Evolutionary conservation across 345 rosid species (phyloP).

Genomic region (Sisymbrium irio): DNA sequence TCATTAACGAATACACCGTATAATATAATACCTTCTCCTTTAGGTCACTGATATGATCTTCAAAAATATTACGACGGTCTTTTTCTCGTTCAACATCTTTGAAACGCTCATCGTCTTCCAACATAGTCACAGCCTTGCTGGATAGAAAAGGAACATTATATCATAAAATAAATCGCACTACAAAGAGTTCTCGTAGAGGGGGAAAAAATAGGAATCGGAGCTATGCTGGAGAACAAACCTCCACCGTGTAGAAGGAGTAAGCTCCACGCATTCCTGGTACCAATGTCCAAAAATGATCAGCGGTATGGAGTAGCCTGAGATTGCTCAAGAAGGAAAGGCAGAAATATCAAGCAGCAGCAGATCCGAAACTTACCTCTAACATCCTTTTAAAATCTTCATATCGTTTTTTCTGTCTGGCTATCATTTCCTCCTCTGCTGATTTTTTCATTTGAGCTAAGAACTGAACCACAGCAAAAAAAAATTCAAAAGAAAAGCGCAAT

Average conservation of each 20-base stretch:
- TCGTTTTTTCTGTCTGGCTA: slow-evolving; percentile 62
- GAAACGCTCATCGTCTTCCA: slow-evolving; percentile 84
- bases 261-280: slow-evolving; percentile 65
- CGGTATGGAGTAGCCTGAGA: background rate
- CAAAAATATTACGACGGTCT: slow-evolving; percentile 85
- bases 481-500: background rate
- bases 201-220: background rate
- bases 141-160: slow-evolving; percentile 28
- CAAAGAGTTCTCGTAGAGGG: background rate
- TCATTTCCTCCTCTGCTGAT: slow-evolving; percentile 80
- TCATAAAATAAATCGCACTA: slow-evolving; percentile 14
- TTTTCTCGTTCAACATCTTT: slow-evolving; percentile 86
- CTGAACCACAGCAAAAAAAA: slow-evolving; percentile 40
- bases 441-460: slow-evolving; percentile 70
- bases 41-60: slow-evolving; percentile 65
- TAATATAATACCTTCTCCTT: slow-evolving; percentile 52
- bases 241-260: slow-evolving; percentile 80
- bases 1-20: background rate
- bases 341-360: slow-evolving; percentile 19
- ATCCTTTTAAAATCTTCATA: slow-evolving; percentile 77
- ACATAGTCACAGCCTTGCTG: slow-evolving; percentile 74
- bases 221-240: slow-evolving; percentile 56
- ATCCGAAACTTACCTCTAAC: slow-evolving; percentile 65
- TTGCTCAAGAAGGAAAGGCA: background rate
- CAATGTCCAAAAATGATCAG: slow-evolving; percentile 14